Percentiles rank a stretch among this genome's conserved stretches.
Conservation (phyloP, 768 basidiomycete species). For the Calocera cornea region DNA sequence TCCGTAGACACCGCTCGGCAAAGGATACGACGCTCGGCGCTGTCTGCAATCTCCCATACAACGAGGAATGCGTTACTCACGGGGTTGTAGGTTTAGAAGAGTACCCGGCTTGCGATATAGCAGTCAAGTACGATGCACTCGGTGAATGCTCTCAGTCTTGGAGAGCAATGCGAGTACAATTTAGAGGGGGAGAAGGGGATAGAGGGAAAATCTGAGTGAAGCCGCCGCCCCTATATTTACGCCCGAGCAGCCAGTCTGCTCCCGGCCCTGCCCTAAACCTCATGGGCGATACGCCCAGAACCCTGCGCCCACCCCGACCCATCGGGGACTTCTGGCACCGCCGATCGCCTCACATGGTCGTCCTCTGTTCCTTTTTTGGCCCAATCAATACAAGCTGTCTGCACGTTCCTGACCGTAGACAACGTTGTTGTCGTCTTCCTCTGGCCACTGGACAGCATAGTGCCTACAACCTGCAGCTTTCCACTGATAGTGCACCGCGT, state of each 20-base stretch:
- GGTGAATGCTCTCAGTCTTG: background rate
- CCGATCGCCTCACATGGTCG: background rate
- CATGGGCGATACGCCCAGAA: background rate
- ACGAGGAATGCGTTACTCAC: background rate
- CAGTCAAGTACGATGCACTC: background rate
- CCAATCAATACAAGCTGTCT: background rate
- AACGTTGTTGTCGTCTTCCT: background rate
- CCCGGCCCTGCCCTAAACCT: background rate
- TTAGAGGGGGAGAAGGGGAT: background rate
- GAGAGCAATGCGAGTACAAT: background rate
- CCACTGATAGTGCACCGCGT: background rate
- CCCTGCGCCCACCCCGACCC: background rate
- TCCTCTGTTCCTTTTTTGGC: background rate
- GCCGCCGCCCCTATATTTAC: background rate
- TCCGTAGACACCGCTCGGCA: constrained; percentile 2
- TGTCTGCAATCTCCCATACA: background rate
- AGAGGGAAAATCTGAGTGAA: background rate
- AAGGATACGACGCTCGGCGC: background rate
- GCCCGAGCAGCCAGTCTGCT: background rate
- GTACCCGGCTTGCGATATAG: background rate
- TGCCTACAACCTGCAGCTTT: background rate
- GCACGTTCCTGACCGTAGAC: background rate
- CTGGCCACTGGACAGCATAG: background rate
- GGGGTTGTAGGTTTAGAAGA: background rate
- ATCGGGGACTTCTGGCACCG: background rate